Base-by-base conservation (phyloP, 2,329 filamentous ascomycete species). In the Claviceps purpurea region DNA sequence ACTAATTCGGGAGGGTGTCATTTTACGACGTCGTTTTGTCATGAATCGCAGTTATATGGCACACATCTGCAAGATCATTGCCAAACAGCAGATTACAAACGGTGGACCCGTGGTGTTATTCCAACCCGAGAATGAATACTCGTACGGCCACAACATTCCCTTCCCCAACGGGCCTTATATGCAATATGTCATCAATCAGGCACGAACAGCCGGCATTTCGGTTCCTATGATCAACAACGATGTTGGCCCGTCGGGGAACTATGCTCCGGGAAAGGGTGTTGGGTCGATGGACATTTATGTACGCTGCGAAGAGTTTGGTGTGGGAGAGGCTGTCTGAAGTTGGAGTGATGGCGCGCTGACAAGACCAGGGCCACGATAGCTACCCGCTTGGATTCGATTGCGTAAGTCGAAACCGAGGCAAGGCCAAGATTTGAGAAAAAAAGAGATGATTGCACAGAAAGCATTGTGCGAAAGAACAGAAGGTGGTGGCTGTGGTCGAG, bases 41-140 rank as follows among this genome's bases (percentile, higher is more conserved):
- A 45, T 26, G 34, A 10, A 30, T 6, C 16, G 10, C 51, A 78
- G 75, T 56, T 87, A 89, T 57, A 75, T 81, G 56, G 65, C 72
- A 6, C 72, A 79, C 8, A 75, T 90, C 48, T 78, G 77, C 26
- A 73, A 73, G 13, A 79, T 82, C 8, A 83, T 94, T 57, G 84
- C 87, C 4, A 78, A 81, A 51, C 81, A 79, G 0, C 87, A 93
- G 60, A 90, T 94, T 60, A 91, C 86, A 1, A 87, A 90, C 50
- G 87, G 85, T 0, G 88, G 88, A 0, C 87, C 87, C 0, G 75
- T 94, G 7, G 87, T 94, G 54, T 69, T 91, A 1, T 76, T 85
- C 43, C 88, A 94, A 63, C 83, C 85, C 0, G 88, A 94, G 64
- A 94, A 93, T 56, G 88, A 93, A 64, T 90, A 91, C 61, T 81